Evolutionary conservation across 345 rosid species (phyloP).

Genomic region (Gossypium herbaceum): DNA sequence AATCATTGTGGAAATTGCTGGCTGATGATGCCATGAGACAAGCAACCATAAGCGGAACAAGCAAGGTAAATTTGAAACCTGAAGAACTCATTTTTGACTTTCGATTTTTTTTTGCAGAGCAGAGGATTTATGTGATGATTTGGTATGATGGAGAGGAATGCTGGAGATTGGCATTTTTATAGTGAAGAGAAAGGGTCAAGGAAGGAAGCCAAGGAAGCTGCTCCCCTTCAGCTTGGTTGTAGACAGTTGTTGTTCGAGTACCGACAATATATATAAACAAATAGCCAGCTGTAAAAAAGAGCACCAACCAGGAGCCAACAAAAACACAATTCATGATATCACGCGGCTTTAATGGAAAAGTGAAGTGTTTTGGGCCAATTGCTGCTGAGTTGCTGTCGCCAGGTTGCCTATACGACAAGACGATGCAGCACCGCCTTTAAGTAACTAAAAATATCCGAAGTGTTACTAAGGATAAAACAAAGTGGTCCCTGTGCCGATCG

Average conservation of each 20-base stretch:
- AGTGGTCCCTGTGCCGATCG: no score
- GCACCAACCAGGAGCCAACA: background rate
- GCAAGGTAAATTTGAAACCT: background rate
- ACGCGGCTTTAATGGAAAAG: background rate
- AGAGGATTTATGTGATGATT: no score
- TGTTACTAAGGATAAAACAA: background rate
- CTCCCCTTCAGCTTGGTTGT: background rate
- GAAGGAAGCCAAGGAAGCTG: background rate
- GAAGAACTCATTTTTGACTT: background rate
- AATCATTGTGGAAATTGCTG: background rate
- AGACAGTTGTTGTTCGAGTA: background rate
- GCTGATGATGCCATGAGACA: background rate
- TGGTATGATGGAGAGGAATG: background rate
- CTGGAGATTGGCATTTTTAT: background rate
- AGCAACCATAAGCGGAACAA: background rate
- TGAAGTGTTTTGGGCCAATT: background rate
- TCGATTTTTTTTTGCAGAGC: background rate
- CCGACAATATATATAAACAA: no score
- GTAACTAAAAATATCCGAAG: background rate
- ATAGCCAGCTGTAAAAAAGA: background rate
- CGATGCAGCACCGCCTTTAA: no score
- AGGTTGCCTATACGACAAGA: background rate
- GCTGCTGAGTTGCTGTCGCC: background rate
- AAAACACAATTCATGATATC: background rate
- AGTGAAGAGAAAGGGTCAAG: background rate